A percentile compares a stretch with the other conserved stretches of the same genome.
These are phyloP conservation scores for Thielaviopsis populi DNA, from an alignment of 2,329 filamentous ascomycete genomes.

Conservation along the genomic window DNA sequence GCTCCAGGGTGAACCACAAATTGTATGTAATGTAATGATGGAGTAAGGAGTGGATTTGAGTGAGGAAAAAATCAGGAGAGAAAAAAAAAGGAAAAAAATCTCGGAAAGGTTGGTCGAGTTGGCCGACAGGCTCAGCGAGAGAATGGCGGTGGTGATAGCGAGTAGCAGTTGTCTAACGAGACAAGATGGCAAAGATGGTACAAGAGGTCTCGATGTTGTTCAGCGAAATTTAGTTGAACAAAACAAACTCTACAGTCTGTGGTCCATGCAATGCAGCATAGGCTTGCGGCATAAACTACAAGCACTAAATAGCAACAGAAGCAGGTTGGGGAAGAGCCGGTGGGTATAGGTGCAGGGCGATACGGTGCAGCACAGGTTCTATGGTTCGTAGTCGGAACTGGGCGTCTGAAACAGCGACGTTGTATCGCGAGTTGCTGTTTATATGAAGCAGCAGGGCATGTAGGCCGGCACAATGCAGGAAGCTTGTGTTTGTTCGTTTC, in stretches of 20 bases:
- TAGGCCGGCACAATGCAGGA: slow-evolving; percentile 1
- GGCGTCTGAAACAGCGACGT: background rate
- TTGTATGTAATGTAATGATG: background rate
- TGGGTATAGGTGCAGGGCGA: background rate
- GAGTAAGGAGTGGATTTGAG: background rate
- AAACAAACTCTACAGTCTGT: background rate
- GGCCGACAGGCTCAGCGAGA: background rate
- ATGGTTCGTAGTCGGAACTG: background rate
- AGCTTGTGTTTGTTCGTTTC: background rate
- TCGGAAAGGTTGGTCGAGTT: too few species aligned
- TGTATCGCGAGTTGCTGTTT: background rate
- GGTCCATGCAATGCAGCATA: background rate
- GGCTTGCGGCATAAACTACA: background rate
- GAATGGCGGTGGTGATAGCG: too few species aligned
- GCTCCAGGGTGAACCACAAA: background rate
- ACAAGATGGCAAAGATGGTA: background rate
- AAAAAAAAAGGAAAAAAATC: too few species aligned
- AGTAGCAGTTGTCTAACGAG: too few species aligned
- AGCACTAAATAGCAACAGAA: background rate
- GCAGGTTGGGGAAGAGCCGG: background rate
- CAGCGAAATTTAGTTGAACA: background rate
- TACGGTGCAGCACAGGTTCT: background rate
- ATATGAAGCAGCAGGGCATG: background rate
- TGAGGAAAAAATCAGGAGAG: background rate
- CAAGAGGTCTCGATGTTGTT: background rate